Evolutionary conservation across 2,329 filamentous ascomycete genomes (phyloP), one percentile per base, ranked within the genome.

Genomic region (Microcyclosporella mali): DNA sequence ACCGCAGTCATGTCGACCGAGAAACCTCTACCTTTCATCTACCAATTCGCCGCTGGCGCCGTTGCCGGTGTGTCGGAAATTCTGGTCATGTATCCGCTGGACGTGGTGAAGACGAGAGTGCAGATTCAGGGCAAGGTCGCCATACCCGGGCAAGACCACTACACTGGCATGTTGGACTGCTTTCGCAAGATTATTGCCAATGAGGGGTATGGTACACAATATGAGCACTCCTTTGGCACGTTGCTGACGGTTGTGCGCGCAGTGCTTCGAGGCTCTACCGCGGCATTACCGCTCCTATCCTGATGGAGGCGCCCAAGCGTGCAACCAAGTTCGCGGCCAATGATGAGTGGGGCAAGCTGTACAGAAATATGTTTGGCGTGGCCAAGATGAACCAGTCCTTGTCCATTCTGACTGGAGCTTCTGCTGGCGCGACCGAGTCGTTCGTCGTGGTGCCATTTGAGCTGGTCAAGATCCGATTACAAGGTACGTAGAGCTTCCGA

Each of bases 321-420:
- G 90, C 90, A 33, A 97, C 88, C 73, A 98, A 98, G 70, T 98
- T 98, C 70, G 90, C 92, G 35, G 92, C 92, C 70, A 98, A 98
- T 70, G 92, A 98, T 66, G 87, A 90, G 66, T 98, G 92, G 92
- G 92, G 92, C 60, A 81, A 88, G 69, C 78, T 95, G 70, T 98
- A 94, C 75, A 85, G 88, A 64, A 84, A 84, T 56, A 66, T 84
- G 38, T 97, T 98, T 64, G 88, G 86, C 54, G 75, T 84, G 43
- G 68, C 79, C 43, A 86, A 95, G 72, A 92, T 94, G 82, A 97
- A 78, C 62, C 92, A 98, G 71, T 79, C 81, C 1, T 79, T 98
- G 46, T 94, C 92, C 17, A 79, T 95, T 53, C 79, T 98, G 39
- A 98, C 92, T 3, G 92, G 92, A 57, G 92, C 92, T 27, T 87